phyloP scores from a whole-genome alignment of 768 basidiomycete genomes.

The Pulveroboletus sp. region DNA sequence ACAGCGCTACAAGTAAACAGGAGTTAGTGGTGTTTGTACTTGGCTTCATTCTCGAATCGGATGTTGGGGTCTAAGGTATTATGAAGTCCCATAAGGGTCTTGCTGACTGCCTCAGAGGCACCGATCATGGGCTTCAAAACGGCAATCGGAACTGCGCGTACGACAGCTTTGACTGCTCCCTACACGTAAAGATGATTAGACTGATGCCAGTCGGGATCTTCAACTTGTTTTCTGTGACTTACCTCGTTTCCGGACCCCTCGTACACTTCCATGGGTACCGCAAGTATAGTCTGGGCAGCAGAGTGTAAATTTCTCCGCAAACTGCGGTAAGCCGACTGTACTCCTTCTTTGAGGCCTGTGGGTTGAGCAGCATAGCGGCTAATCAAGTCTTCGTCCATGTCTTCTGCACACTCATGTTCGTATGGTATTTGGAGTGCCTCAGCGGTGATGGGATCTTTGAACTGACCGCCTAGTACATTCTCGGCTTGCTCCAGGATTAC shows the following conservation, averaged over 20 bases:
- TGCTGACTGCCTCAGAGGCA: constrained; percentile 92
- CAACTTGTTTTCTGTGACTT: constrained; percentile 17
- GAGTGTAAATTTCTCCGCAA: constrained; percentile 82
- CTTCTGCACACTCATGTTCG: constrained; percentile 26
- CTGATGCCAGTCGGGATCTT: background rate
- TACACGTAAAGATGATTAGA: constrained; percentile 28
- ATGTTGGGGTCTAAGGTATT: constrained; percentile 88
- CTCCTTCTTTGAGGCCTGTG: constrained; percentile 72
- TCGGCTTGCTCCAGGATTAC: constrained; percentile 97
- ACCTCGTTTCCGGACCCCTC: constrained; percentile 92
- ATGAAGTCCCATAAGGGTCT: constrained; percentile 89
- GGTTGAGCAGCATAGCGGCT: constrained; percentile 95
- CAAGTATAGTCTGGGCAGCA: constrained; percentile 96
- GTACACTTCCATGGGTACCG: constrained; percentile 98
- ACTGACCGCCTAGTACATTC: constrained; percentile 77
- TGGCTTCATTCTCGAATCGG: constrained; percentile 80
- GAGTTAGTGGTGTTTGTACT: constrained; percentile 78
- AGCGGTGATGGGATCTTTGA: constrained; percentile 57
- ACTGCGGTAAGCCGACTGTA: constrained; percentile 89
- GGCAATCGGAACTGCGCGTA: constrained; percentile 95
- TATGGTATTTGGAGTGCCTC: constrained; percentile 55
- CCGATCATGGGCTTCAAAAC: constrained; percentile 98
- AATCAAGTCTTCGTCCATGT: constrained; percentile 52
- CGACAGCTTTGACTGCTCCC: constrained; percentile 91
- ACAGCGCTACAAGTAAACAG: constrained; percentile 15